Evolutionary conservation across 345 rosid species (phyloP).

Genomic region (Physaria fendleri): DNA sequence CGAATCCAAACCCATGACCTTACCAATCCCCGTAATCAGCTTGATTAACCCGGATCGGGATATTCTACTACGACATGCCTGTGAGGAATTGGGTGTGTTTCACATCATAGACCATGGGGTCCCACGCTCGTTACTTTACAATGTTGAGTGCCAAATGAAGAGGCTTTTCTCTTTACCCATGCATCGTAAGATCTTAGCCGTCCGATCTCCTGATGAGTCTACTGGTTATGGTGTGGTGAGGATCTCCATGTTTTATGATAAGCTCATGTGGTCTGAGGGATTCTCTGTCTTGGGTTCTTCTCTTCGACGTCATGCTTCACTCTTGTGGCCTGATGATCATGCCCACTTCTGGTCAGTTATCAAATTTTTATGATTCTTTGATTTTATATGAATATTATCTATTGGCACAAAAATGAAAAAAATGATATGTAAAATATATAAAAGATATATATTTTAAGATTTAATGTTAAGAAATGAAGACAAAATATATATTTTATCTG

Average conservation of each 20-base stretch:
- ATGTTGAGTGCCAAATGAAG: conserved; percentile 33
- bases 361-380: not conserved
- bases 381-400: not conserved
- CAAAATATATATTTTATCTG: not conserved
- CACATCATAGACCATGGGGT: conserved; percentile 69
- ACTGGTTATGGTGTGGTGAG: conserved; percentile 60
- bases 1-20: not conserved
- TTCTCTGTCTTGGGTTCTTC: conserved; percentile 61
- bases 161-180: conserved; percentile 55
- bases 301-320: conserved; percentile 50
- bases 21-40: conserved; percentile 47
- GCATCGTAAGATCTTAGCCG: conserved; percentile 47
- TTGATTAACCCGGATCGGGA: conserved; percentile 34
- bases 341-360: conserved; percentile 49
- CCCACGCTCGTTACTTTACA: conserved; percentile 36
- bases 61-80: conserved; percentile 37
- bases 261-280: conserved; percentile 81
- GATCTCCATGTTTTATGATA: conserved; percentile 53
- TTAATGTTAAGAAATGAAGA: no score
- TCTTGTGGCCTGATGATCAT: conserved; percentile 65
- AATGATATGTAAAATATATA: no score
- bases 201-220: conserved; percentile 41
- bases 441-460: no score
- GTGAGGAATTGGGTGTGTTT: conserved; percentile 71
- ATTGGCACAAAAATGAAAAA: no score